Evolutionary conservation across 441 rosid species (phyloP).

Genomic region (Biscutella auriculata): DNA sequence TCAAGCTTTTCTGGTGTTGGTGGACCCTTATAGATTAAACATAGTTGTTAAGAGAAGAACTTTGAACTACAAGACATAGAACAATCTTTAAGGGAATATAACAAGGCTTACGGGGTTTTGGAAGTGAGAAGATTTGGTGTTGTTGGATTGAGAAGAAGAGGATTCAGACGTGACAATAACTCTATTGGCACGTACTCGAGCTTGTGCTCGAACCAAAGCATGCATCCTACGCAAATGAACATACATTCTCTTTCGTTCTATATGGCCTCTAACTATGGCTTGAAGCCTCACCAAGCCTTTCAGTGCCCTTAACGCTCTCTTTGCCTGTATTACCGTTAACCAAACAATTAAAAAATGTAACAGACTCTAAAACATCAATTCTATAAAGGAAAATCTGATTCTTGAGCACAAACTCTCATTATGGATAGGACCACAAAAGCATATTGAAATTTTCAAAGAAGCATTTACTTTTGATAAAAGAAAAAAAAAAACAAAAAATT

Average conservation of each 20-base stretch:
- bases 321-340: conserved; percentile 36
- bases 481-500: too few species aligned
- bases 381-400: neutral
- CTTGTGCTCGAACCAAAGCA: conserved; percentile 62
- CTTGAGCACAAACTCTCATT: neutral
- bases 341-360: neutral
- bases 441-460: conserved; percentile 1
- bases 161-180: conserved; percentile 40
- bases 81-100: neutral
- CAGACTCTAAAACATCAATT: neutral
- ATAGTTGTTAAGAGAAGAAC: neutral
- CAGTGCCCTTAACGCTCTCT: conserved; percentile 77
- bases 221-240: conserved; percentile 60
- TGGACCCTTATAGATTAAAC: conserved; percentile 45
- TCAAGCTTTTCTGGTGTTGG: conserved; percentile 78
- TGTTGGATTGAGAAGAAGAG: conserved; percentile 40
- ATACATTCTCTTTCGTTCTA: conserved; percentile 58
- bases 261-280: conserved; percentile 84
- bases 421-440: conserved; percentile 21
- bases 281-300: conserved; percentile 85
- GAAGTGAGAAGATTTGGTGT: conserved; percentile 57
- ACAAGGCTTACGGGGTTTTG: conserved; percentile 46
- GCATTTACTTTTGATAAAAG: conserved; percentile 10
- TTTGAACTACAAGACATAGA: neutral
- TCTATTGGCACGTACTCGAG: conserved; percentile 52